These are phyloP conservation scores for Aspergillus jensenii DNA, from an alignment of 2,329 filamentous ascomycete species.

Conservation along the genomic window DNA sequence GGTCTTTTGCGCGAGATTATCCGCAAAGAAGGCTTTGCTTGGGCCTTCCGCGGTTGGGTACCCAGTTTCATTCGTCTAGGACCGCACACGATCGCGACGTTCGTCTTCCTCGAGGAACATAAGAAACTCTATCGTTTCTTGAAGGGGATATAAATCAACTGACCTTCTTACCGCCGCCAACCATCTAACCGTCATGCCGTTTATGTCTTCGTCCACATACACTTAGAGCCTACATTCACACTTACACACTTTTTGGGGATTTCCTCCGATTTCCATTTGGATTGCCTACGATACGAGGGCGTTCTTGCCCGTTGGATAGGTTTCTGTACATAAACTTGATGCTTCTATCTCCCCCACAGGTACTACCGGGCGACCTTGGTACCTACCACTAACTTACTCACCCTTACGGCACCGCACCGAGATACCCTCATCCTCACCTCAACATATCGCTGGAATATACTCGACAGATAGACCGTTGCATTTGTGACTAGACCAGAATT, in stretches of 20 bases:
- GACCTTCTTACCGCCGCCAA: neutral
- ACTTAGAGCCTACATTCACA: neutral
- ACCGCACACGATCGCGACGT: constrained; percentile 66
- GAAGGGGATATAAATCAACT: constrained; percentile 31
- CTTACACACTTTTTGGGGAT: too few relatives aligned
- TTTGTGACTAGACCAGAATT: neutral
- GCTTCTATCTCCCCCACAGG: neutral
- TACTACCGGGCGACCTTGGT: neutral
- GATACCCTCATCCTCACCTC: neutral
- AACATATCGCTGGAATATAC: neutral
- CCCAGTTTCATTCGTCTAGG: constrained; percentile 66
- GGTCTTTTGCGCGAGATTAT: constrained; percentile 55
- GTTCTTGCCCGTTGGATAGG: neutral
- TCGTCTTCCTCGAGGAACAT: constrained; percentile 67
- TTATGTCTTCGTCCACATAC: neutral
- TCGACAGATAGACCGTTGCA: neutral
- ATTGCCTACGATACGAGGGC: neutral
- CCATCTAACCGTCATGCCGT: neutral
- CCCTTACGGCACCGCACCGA: neutral
- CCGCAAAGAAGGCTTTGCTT: constrained; percentile 57
- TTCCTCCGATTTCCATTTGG: neutral
- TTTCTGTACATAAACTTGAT: neutral
- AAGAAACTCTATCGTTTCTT: constrained; percentile 60
- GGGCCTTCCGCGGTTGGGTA: constrained; percentile 68
- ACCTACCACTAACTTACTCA: neutral